These are phyloP conservation scores for Lasiodiplodia hormozganensis DNA, from an alignment of 2,329 filamentous ascomycete species.

Conservation along the genomic window DNA sequence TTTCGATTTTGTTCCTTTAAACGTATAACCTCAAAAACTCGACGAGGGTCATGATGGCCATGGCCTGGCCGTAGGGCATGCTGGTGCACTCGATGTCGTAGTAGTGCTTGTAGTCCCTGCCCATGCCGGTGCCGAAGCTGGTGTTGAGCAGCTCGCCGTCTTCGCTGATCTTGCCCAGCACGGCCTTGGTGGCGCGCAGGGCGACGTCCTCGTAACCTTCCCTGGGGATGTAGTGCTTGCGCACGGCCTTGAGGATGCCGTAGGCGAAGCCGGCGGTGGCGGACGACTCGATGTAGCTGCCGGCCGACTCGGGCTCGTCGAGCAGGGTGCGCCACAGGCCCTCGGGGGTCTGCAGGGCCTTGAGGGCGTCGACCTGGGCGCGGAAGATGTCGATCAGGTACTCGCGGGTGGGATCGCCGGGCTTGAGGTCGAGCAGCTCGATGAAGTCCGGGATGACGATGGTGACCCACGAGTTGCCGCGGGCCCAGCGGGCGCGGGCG, in stretches of 20 bases:
- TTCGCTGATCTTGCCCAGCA: constrained; percentile 69
- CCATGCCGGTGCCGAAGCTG: constrained; percentile 83
- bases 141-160: constrained; percentile 76
- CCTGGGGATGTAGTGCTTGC: constrained; percentile 71
- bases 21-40: constrained; percentile 71
- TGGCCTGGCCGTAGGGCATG: constrained; percentile 85
- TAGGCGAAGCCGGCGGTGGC: constrained; percentile 83
- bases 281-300: constrained; percentile 78
- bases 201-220: constrained; percentile 67
- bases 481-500: constrained; percentile 62
- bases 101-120: constrained; percentile 75
- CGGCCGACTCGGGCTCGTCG: constrained; percentile 68
- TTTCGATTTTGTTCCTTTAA: background rate
- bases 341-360: constrained; percentile 63
- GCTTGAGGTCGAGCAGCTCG: constrained; percentile 70
- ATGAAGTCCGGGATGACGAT: constrained; percentile 85
- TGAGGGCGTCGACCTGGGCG: constrained; percentile 72
- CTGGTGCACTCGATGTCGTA: constrained; percentile 77
- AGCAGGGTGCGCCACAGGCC: constrained; percentile 80
- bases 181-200: constrained; percentile 70
- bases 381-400: constrained; percentile 69
- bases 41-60: constrained; percentile 82
- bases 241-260: constrained; percentile 75
- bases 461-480: constrained; percentile 77
- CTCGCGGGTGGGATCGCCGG: constrained; percentile 65